Evolutionary conservation across 2,329 filamentous ascomycete species (phyloP).

Genomic region (Aspergillus sp.): DNA sequence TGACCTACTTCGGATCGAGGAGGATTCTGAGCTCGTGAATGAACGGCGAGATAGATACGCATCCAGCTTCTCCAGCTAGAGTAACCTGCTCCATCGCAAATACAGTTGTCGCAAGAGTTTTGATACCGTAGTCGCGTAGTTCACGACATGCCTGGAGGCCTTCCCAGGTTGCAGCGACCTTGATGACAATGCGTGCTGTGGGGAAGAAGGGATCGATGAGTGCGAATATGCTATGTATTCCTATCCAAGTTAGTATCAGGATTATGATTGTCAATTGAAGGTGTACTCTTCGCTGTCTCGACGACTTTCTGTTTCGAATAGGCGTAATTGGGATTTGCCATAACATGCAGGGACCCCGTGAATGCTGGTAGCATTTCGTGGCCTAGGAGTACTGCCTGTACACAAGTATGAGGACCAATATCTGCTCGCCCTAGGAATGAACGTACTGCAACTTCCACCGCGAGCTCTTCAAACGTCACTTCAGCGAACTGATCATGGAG

Average conservation of each 20-base stretch:
- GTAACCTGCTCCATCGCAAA: conserved; percentile 60
- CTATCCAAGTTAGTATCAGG: not conserved
- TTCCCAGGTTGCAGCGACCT: conserved; percentile 10
- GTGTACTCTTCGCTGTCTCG: not conserved
- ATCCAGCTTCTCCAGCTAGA: conserved; percentile 54
- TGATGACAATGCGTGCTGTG: not conserved
- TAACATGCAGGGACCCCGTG: conserved; percentile 3
- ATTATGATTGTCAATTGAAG: no score
- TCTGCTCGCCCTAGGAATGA: no score
- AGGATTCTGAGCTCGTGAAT: conserved; percentile 51
- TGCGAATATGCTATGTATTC: not conserved
- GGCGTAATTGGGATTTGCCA: conserved; percentile 2
- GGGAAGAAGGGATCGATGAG: not conserved
- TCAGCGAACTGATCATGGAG: not conserved
- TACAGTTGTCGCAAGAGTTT: conserved; percentile 41
- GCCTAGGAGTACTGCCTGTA: not conserved
- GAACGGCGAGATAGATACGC: conserved; percentile 60
- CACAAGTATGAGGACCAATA: not conserved
- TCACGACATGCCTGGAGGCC: conserved; percentile 6
- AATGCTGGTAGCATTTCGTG: not conserved
- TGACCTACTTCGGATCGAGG: not conserved
- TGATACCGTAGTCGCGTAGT: conserved; percentile 22
- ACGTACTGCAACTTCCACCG: conserved; percentile 1
- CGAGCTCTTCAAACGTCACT: not conserved
- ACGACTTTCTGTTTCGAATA: not conserved